Conservation (phyloP, 2,329 filamentous ascomycete genomes). For the Claviceps humidiphila region DNA sequence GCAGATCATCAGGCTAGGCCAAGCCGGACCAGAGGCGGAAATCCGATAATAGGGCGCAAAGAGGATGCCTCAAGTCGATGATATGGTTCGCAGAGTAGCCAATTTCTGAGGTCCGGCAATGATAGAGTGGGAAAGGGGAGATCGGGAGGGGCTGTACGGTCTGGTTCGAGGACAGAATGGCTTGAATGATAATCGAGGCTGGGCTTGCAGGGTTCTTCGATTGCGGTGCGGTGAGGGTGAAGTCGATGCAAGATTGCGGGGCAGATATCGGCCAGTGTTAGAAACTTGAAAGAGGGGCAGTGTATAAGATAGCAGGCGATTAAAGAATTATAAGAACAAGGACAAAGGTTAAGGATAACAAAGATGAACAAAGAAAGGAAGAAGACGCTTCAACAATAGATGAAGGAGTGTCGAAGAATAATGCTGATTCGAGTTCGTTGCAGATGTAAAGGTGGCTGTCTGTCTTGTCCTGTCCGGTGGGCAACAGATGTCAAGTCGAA, state of each 20-base stretch:
- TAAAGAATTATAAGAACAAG: background rate
- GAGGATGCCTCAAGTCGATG: background rate
- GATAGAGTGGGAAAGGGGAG: background rate
- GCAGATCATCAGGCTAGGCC: constrained; percentile 15
- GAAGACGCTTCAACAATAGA: background rate
- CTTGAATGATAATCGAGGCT: background rate
- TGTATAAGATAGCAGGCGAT: background rate
- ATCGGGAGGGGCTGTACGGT: no score
- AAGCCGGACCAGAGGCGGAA: background rate
- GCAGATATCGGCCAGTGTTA: background rate
- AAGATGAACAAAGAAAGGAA: background rate
- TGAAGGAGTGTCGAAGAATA: background rate
- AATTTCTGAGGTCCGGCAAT: background rate
- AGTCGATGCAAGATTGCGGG: background rate
- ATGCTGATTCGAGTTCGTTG: background rate
- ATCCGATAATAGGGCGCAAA: background rate
- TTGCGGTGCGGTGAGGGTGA: background rate
- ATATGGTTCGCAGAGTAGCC: background rate
- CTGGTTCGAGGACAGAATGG: constrained; percentile 1
- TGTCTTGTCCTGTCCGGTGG: background rate
- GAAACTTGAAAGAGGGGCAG: background rate
- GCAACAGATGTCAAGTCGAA: background rate
- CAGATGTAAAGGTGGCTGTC: background rate
- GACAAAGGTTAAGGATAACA: background rate
- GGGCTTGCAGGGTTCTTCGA: background rate